Evolutionary conservation across 2,329 filamentous ascomycete genomes (phyloP), one percentile per base, ranked within the genome.

Genomic region (Nothophaeocryptopus gaeumannii): DNA sequence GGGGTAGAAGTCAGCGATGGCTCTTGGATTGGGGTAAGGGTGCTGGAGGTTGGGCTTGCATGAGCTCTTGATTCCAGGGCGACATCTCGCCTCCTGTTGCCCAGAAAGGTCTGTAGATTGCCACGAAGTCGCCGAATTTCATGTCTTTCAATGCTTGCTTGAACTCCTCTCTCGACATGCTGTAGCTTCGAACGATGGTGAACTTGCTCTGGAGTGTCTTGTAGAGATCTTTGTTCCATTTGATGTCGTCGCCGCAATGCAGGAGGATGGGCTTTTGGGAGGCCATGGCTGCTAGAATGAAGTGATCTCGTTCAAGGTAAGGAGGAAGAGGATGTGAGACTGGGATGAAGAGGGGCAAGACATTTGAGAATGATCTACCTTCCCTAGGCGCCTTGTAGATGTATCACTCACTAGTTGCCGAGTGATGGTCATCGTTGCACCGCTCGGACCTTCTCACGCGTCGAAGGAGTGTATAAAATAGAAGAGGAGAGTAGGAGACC

Each of bases 81-180:
- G 80, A 81, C 80, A 85, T 84, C 58, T 85, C 82, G 3, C 79
- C 80, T 1, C 82, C 82, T 0, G 81, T 83, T 50, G 80, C 78
- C 80, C 81, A 85, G 63, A 82, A 83, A 0, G 81, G 81, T 2
- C 81, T 71, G 56, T 81, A 80, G 39, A 73, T 76, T 40, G 65
- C 72, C 10, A 70, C 67, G 39, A 75, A 75, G 47, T 74, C 64
- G 2, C 73, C 72, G 62, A 71, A 75, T 46, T 53, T 63, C 46
- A 62, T 67, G 34, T 66, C 62, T 50, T 64, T 60, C 31, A 75
- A 45, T 2, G 70, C 71, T 7, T 58, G 33, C 36, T 67, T 73
- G 59, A 74, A 74, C 5, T 70, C 70, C 5, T 65, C 66, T 7
- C 72, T 60, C 2, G 58, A 54, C 57, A 68, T 68, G 0, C 68